Evolutionary conservation across 2,329 filamentous ascomycete genomes (phyloP).

Genomic region (Parafenestella ontariensis): DNA sequence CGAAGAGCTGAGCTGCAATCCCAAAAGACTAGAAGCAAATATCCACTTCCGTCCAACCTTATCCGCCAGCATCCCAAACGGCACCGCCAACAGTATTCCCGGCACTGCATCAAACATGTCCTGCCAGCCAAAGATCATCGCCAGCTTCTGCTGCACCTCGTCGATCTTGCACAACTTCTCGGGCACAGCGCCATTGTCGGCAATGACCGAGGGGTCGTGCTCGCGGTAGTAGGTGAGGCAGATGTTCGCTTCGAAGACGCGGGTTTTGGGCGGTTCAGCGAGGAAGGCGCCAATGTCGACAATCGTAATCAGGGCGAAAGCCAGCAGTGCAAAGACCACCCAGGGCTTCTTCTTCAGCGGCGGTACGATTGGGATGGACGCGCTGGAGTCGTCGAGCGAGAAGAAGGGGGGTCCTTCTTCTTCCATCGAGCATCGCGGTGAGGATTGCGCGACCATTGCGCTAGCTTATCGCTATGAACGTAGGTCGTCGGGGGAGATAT

Average conservation of each 20-base stretch:
- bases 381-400: slow-evolving; percentile 12
- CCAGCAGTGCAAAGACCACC: slow-evolving; percentile 41
- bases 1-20: slow-evolving; percentile 44
- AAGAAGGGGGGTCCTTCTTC: slow-evolving; percentile 28
- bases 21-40: slow-evolving; percentile 52
- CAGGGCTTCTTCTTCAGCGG: slow-evolving; percentile 37
- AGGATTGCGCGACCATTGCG: slow-evolving; percentile 13
- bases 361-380: not conserved
- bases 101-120: slow-evolving; percentile 56
- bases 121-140: slow-evolving; percentile 59
- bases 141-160: slow-evolving; percentile 57
- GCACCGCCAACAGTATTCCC: slow-evolving; percentile 57
- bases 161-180: slow-evolving; percentile 60
- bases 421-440: slow-evolving; percentile 22
- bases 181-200: slow-evolving; percentile 50
- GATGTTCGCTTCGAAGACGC: slow-evolving; percentile 58
- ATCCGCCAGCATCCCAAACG: slow-evolving; percentile 59
- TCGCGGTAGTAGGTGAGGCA: slow-evolving; percentile 55
- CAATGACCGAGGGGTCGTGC: slow-evolving; percentile 54
- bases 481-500: not conserved
- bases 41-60: slow-evolving; percentile 56
- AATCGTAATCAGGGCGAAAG: slow-evolving; percentile 52
- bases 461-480: not conserved
- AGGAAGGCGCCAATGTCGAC: slow-evolving; percentile 57
- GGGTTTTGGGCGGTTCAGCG: slow-evolving; percentile 54